Conservation (phyloP, 495 filamentous ascomycete genomes). For the Oidiodendron maius region DNA sequence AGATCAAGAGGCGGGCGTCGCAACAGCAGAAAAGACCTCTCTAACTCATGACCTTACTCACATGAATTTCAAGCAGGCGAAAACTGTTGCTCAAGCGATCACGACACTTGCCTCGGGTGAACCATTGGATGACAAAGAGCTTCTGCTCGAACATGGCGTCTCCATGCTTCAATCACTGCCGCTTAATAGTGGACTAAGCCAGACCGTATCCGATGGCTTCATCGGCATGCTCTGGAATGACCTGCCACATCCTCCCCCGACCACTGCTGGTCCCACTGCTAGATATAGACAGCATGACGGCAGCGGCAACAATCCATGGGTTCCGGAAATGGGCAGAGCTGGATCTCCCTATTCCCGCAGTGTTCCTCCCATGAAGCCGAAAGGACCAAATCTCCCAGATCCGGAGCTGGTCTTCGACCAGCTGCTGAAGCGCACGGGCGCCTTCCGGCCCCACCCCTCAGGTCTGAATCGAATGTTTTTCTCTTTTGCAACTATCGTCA, state of each 20-base stretch:
- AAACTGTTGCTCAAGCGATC: constrained; percentile 24
- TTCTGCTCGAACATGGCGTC: constrained; percentile 31
- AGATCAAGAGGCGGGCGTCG: constrained; percentile 19
- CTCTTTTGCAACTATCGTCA: constrained; percentile 83
- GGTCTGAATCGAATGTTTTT: constrained; percentile 58
- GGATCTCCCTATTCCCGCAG: constrained; percentile 66
- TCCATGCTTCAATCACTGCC: constrained; percentile 28
- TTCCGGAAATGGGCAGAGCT: constrained; percentile 57
- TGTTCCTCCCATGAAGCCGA: constrained; percentile 52
- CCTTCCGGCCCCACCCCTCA: constrained; percentile 24
- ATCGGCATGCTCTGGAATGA: constrained; percentile 58
- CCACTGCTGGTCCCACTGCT: constrained; percentile 38
- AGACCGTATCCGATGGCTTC: constrained; percentile 42
- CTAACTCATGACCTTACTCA: constrained; percentile 26
- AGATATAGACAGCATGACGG: constrained; percentile 63
- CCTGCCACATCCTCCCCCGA: constrained; percentile 35
- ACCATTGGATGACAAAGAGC: constrained; percentile 31
- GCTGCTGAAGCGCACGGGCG: constrained; percentile 31
- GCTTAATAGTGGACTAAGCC: constrained; percentile 26
- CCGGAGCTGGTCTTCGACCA: constrained; percentile 68
- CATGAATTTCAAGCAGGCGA: constrained; percentile 23
- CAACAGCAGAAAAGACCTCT: constrained; percentile 20
- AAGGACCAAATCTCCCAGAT: constrained; percentile 62
- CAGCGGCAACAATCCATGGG: constrained; percentile 55
- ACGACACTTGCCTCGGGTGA: constrained; percentile 27